Percentiles rank a stretch among this genome's conserved stretches.
These are phyloP conservation scores for Colletotrichum sp. DNA, from an alignment of 2,329 filamentous ascomycete genomes.

Conservation along the genomic window DNA sequence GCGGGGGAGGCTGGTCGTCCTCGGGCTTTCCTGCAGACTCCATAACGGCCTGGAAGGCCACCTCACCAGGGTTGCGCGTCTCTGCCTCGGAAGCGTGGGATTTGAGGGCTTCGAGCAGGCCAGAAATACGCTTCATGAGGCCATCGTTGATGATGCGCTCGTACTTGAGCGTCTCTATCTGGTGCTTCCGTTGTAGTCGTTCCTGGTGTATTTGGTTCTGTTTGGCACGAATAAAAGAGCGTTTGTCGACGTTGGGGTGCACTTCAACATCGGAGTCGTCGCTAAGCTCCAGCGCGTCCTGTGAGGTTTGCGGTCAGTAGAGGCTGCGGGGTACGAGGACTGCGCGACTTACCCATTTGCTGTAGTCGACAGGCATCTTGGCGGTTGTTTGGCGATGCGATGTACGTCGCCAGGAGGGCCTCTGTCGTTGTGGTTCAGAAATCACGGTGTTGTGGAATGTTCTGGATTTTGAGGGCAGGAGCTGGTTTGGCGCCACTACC, in stretches of 20 bases:
- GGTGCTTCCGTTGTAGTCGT: slow-evolving; percentile 80
- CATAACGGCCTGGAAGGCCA: slow-evolving; percentile 89
- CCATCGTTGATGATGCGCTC: slow-evolving; percentile 93
- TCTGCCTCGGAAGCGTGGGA: slow-evolving; percentile 73
- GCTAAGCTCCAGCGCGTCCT: slow-evolving; percentile 93
- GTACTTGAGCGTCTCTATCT: slow-evolving; percentile 92
- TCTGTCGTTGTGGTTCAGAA: neutral
- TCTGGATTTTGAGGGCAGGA: slow-evolving; percentile 16
- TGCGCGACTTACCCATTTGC: slow-evolving; percentile 66
- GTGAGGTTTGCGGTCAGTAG: too few species aligned
- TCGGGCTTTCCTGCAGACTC: slow-evolving; percentile 75
- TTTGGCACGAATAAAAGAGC: slow-evolving; percentile 97
- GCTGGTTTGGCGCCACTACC: neutral
- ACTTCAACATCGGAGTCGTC: slow-evolving; percentile 99
- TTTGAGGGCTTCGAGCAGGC: slow-evolving; percentile 76
- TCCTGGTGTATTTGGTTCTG: slow-evolving; percentile 96
- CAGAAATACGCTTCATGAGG: slow-evolving; percentile 81
- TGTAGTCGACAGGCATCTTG: slow-evolving; percentile 62
- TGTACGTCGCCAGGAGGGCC: neutral
- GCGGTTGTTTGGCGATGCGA: slow-evolving; percentile 20
- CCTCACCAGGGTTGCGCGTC: slow-evolving; percentile 72
- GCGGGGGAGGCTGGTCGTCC: slow-evolving; percentile 75
- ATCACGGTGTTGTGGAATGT: slow-evolving; percentile 17
- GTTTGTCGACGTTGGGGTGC: slow-evolving; percentile 98
- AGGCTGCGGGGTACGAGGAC: neutral